A percentile compares a stretch with the other conserved stretches of the same genome.
Conservation (phyloP, 2,329 filamentous ascomycete species). For the Pyrenochaeta sp. region DNA sequence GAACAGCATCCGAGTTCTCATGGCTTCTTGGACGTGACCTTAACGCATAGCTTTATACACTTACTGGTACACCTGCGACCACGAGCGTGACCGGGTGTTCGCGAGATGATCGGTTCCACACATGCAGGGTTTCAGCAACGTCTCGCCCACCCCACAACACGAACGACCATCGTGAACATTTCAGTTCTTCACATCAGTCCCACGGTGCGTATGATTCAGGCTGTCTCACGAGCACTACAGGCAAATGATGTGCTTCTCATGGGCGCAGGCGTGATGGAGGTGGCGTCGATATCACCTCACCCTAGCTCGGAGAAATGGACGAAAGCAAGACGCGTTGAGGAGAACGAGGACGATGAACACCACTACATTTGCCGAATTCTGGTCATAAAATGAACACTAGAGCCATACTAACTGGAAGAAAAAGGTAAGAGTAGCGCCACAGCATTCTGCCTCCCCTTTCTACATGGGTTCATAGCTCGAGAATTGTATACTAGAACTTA, state of each 20-base stretch:
- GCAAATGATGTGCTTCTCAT: background rate
- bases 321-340: background rate
- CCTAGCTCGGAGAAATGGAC: background rate
- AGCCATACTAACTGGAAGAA: background rate
- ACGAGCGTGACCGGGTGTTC: conserved; percentile 19
- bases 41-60: conserved; percentile 21
- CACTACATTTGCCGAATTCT: background rate
- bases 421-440: background rate
- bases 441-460: background rate
- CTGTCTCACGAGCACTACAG: conserved; percentile 4
- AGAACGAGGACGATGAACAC: background rate
- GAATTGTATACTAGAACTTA: background rate
- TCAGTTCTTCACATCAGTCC: background rate
- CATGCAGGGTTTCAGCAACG: conserved; percentile 28
- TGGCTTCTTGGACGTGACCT: conserved; percentile 4
- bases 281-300: background rate
- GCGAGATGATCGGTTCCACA: conserved; percentile 16
- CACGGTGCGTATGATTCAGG: background rate
- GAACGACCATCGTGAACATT: conserved; percentile 15
- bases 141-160: conserved; percentile 21
- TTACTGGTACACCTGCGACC: conserved; percentile 7
- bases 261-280: background rate
- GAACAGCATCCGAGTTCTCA: conserved; percentile 14
- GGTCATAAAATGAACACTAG: background rate
- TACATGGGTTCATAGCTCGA: background rate